A percentile compares a stretch with the other conserved stretches of the same genome.
phyloP scores from a whole-genome alignment of 2,329 filamentous ascomycete genomes.

The Chaetomium sp. region DNA sequence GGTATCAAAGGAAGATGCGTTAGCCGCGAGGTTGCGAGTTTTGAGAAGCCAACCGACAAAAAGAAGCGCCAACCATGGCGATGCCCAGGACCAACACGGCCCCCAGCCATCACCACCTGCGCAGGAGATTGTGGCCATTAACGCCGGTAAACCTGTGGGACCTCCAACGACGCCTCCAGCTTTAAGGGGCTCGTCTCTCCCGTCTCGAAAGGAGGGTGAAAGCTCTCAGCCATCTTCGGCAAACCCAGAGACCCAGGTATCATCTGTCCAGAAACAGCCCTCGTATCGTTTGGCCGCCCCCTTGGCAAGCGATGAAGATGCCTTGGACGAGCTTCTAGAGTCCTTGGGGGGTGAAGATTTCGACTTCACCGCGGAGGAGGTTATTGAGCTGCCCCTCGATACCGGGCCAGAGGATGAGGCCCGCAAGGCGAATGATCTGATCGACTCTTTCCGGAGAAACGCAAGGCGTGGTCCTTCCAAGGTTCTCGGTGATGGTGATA shows the following conservation, averaged over 20 bases:
- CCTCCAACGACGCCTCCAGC: not conserved
- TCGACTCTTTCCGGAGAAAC: slow-evolving; percentile 28
- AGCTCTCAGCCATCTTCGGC: not conserved
- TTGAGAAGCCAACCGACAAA: slow-evolving; percentile 38
- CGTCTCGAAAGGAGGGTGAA: not conserved
- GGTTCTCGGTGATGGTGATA: slow-evolving; percentile 3
- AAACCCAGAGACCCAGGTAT: not conserved
- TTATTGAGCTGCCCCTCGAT: not conserved
- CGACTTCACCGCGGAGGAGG: slow-evolving; percentile 15
- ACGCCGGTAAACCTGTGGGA: not conserved
- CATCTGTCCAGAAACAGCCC: not conserved
- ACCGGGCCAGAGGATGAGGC: slow-evolving; percentile 26
- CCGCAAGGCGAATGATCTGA: slow-evolving; percentile 28
- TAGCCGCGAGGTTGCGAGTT: slow-evolving; percentile 46
- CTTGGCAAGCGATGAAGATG: slow-evolving; percentile 41
- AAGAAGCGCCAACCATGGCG: slow-evolving; percentile 7
- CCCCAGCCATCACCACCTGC: slow-evolving; percentile 12
- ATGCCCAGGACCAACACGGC: slow-evolving; percentile 2
- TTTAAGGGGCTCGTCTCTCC: too few species aligned
- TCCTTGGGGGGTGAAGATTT: slow-evolving; percentile 34
- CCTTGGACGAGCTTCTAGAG: slow-evolving; percentile 45
- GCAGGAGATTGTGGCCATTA: not conserved
- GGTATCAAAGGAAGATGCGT: slow-evolving; percentile 42
- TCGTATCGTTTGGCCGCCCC: not conserved
- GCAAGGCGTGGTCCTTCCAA: slow-evolving; percentile 3